Percentiles rank a stretch among this genome's conserved stretches.
These are phyloP conservation scores for Coriaria nepalensis DNA, from an alignment of 306 rosid species.

Conservation along the genomic window DNA sequence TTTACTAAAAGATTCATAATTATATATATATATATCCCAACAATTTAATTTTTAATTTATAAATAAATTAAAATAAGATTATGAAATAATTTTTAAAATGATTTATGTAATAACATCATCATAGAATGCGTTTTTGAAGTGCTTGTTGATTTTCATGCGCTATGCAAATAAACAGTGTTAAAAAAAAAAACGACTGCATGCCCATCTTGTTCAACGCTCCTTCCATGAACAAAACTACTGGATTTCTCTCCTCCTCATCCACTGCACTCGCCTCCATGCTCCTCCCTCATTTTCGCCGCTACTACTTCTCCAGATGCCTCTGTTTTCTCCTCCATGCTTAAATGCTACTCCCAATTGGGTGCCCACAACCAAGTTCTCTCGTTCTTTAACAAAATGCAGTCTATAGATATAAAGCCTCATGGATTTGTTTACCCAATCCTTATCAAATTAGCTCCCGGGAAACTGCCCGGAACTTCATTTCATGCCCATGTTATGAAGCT, in stretches of 20 bases:
- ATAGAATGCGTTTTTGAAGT: too few relatives aligned
- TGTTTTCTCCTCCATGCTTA: conserved; percentile 42
- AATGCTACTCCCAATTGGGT: conserved; percentile 30
- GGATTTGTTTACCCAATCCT: conserved; percentile 32
- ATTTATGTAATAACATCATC: too few relatives aligned
- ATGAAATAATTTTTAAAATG: too few relatives aligned
- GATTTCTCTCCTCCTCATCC: conserved; percentile 33
- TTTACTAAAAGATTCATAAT: too few relatives aligned
- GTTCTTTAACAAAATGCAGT: conserved; percentile 29
- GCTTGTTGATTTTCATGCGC: not conserved
- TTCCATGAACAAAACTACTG: conserved; percentile 36
- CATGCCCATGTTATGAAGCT: conserved; percentile 35
- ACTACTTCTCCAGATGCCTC: conserved; percentile 20
- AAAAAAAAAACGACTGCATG: conserved; percentile 36
- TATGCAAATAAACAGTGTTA: conserved; percentile 16
- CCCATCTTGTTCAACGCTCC: conserved; percentile 30
- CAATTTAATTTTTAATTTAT: too few relatives aligned
- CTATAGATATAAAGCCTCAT: conserved; percentile 12
- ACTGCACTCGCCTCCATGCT: conserved; percentile 46
- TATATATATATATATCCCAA: too few relatives aligned
- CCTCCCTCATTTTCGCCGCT: conserved; percentile 29
- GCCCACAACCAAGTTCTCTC: conserved; percentile 17
- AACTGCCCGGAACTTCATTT: conserved; percentile 20
- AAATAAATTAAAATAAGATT: too few relatives aligned
- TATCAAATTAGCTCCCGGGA: conserved; percentile 29